Evolutionary conservation across 495 filamentous ascomycete species (phyloP), one percentile per base, ranked within the genome.

Genomic region (Rhypophila decipiens): DNA sequence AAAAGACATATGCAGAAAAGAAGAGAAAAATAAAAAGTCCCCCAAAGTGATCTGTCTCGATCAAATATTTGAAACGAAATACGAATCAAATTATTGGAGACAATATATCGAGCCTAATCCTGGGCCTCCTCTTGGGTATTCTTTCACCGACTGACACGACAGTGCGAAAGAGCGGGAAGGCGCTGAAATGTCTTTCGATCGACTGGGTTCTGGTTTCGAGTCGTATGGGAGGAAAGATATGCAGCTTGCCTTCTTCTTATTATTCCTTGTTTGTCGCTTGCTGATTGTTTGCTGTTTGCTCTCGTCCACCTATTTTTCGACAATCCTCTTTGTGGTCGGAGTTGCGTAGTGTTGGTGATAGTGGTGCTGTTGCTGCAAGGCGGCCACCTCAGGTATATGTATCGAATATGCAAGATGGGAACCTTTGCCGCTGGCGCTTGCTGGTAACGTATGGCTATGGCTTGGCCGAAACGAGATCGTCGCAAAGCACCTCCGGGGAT

Each of bases 91-190:
- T 31, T 31, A 31, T 31, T 31, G 27, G 27, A 31, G 13, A 31
- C 27, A 31, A 31, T 31, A 31, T 7, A 31, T 31, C 27, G 27
- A 31, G 7, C n/a, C n/a, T n/a, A n/a, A n/a, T n/a, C n/a, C n/a
- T 33, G 7, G 29, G 29, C n/a, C 10, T 5, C 15, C 35, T n/a
- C 18, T 5, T 37, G 35, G n/a, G 35, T 15, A 5, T 15, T 37
- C 18, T 15, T 15, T n/a, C 5, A 15, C 51, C 42, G 41, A 45
- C 47, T 45, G 47, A 21, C 24, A 46, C 47, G 24, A 54, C 47
- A 54, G 51, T 53, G 51, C 51, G 51, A 50, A n/a, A n/a, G 42
- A 39, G 13, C 44, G 20, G 31, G 35, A 18, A 19, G 44, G 31
- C 37, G 44, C 15, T 11, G 31, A 46, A 23, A 34, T 46, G 31